A percentile compares a stretch with the other conserved stretches of the same genome.
These are phyloP conservation scores for Leptographium lundbergii DNA, from an alignment of 2,329 filamentous ascomycete genomes.

Conservation along the genomic window DNA sequence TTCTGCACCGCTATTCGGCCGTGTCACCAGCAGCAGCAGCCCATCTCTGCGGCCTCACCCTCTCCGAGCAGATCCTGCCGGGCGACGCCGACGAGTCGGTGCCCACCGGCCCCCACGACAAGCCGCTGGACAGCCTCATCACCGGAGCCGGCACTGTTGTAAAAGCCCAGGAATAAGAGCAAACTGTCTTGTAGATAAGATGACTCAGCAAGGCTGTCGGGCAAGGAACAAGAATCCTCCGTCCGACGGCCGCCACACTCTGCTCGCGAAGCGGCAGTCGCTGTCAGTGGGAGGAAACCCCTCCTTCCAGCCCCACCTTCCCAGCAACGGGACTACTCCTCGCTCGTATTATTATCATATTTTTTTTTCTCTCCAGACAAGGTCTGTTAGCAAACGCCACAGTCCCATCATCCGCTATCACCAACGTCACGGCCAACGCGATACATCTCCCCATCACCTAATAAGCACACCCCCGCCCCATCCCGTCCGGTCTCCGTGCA, in stretches of 20 bases:
- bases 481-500: not conserved
- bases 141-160: conserved; percentile 47
- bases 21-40: conserved; percentile 24
- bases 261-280: not conserved
- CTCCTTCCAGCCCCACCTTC: conserved; percentile 12
- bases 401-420: not conserved
- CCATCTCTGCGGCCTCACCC: conserved; percentile 61
- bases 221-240: conserved; percentile 1
- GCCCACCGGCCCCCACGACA: conserved; percentile 66
- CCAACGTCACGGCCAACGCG: not conserved
- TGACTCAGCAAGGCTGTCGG: conserved; percentile 8
- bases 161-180: not conserved
- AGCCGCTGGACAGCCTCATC: conserved; percentile 65
- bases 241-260: not conserved
- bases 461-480: not conserved
- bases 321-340: conserved; percentile 8
- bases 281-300: not conserved
- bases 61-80: conserved; percentile 71
- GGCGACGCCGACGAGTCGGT: conserved; percentile 43
- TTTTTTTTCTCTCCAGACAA: not conserved
- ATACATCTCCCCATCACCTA: not conserved
- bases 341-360: not conserved
- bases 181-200: not conserved
- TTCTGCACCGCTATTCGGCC: conserved; percentile 57
- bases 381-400: not conserved